Base-by-base conservation (phyloP, 306 rosid genomes). In the Crataegus laevigata region DNA sequence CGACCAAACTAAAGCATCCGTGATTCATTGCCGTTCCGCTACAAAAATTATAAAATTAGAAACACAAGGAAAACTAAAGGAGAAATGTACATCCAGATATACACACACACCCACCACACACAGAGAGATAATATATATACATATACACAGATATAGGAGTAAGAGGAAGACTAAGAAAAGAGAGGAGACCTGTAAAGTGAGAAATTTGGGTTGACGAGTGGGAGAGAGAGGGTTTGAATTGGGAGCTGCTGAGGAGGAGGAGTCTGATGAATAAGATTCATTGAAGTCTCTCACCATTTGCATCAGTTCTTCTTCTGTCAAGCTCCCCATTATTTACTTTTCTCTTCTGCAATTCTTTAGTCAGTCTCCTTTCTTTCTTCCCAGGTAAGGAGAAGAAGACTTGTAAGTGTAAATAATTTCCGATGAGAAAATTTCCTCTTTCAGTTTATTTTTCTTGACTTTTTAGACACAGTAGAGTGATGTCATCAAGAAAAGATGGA, bases 231-330 rank as follows among this genome's bases (percentile, higher is more conserved):
- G 14, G 4, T 81, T 24, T 21, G 84, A 59, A 32, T 29, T 47
- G 82, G 15, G 2, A 61, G 40, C 38, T 61, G 34, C 22, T 52
- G 13, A 11, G 75, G 32, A 24, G 71, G 32, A 34, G 86, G 68
- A 18, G 69, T 50, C 26, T 22, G 85, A 24, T 59, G 47, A 64
- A 3, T 72, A 80, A 15, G 75, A 75, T 29, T 85, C 87, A 19
- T 68, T 69, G 78, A 42, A 81, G 54, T 83, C 85, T 58, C 78
- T 73, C 17, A 86, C 78, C 76, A 78, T 81, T 73, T 83, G 87
- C 54, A 73, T 4, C 57, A 86, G 82, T 51, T 83, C 71, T 58
- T 86, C 89, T 71, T 86, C 89, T 34, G 84, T 79, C 34, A 78
- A 6, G 60, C 85, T 81, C 22, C 69, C 82, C 89, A 83, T 84